Conservation (phyloP, 805 yeast species). For the Limtongia smithiae region DNA sequence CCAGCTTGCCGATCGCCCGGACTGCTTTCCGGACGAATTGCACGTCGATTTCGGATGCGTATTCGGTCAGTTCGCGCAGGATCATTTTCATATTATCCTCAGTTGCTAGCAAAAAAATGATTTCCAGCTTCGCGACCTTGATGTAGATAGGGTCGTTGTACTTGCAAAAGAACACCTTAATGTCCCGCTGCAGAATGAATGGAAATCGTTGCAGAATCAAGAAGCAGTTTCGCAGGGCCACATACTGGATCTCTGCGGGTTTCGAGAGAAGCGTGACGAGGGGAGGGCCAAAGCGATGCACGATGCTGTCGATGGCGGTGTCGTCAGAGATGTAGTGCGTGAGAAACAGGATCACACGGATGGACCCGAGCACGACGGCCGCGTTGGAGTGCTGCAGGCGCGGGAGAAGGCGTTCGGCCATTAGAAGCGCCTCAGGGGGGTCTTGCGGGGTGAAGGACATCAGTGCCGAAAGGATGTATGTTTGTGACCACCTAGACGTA, state of each 20-base stretch:
- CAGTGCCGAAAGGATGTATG: constrained; percentile 60
- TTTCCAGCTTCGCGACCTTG: constrained; percentile 85
- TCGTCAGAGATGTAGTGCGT: constrained; percentile 64
- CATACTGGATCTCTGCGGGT: constrained; percentile 74
- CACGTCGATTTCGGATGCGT: constrained; percentile 81
- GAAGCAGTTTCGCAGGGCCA: constrained; percentile 76
- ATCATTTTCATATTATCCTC: constrained; percentile 58
- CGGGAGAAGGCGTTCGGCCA: constrained; percentile 66
- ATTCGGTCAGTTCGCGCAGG: constrained; percentile 72
- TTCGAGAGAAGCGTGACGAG: constrained; percentile 65
- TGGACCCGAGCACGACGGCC: constrained; percentile 72
- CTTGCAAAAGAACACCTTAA: constrained; percentile 75
- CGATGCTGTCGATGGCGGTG: constrained; percentile 51
- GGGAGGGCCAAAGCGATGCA: constrained; percentile 62
- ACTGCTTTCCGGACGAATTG: constrained; percentile 85
- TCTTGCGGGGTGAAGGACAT: constrained; percentile 68
- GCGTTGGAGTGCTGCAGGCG: constrained; percentile 76
- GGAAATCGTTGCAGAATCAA: constrained; percentile 65
- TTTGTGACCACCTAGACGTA: constrained; percentile 68
- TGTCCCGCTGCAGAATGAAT: constrained; percentile 57
- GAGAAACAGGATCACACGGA: constrained; percentile 67
- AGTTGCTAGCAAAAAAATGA: constrained; percentile 74
- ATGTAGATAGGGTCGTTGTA: constrained; percentile 84
- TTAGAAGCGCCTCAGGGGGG: constrained; percentile 57
- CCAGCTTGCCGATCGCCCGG: constrained; percentile 84